Percentiles rank a stretch among this genome's conserved stretches.
These are phyloP conservation scores for Lignosus rhinocerotis DNA, from an alignment of 1,284 basidiomycete genomes.

Conservation along the genomic window DNA sequence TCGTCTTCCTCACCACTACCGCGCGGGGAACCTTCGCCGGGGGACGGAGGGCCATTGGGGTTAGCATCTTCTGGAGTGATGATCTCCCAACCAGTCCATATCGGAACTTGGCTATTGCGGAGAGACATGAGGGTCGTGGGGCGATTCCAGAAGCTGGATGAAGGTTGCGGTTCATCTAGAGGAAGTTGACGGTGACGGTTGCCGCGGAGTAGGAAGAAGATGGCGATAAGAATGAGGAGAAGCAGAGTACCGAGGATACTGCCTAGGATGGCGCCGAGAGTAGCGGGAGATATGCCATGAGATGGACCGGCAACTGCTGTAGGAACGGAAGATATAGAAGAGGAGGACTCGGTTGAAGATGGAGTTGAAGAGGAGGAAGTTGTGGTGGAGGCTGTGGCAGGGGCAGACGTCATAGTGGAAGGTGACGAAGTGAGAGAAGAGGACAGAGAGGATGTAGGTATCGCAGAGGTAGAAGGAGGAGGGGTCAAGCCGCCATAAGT, in stretches of 20 bases:
- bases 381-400: constrained; percentile 3
- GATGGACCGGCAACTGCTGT: constrained; percentile 25
- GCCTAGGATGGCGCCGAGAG: constrained; percentile 37
- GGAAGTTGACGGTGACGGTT: constrained; percentile 31
- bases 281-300: constrained; percentile 29
- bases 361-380: constrained; percentile 12
- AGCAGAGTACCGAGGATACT: constrained; percentile 39
- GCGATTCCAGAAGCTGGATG: constrained; percentile 35
- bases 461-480: constrained; percentile 36
- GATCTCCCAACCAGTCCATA: constrained; percentile 58
- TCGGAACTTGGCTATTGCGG: constrained; percentile 36
- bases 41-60: constrained; percentile 29
- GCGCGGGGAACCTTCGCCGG: constrained; percentile 65
- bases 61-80: constrained; percentile 39
- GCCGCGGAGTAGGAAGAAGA: constrained; percentile 51
- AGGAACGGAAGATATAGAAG: constrained; percentile 25
- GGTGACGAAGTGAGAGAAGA: not conserved
- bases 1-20: constrained; percentile 67
- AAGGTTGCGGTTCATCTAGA: constrained; percentile 11
- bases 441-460: constrained; percentile 22
- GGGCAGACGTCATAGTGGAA: constrained; percentile 1
- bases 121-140: constrained; percentile 28
- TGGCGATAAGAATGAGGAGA: constrained; percentile 51
- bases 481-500: constrained; percentile 63
- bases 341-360: constrained; percentile 11